These are phyloP conservation scores for Thamnidium elegans DNA, from an alignment of 192 early-diverging fungal species.

Conservation along the genomic window DNA sequence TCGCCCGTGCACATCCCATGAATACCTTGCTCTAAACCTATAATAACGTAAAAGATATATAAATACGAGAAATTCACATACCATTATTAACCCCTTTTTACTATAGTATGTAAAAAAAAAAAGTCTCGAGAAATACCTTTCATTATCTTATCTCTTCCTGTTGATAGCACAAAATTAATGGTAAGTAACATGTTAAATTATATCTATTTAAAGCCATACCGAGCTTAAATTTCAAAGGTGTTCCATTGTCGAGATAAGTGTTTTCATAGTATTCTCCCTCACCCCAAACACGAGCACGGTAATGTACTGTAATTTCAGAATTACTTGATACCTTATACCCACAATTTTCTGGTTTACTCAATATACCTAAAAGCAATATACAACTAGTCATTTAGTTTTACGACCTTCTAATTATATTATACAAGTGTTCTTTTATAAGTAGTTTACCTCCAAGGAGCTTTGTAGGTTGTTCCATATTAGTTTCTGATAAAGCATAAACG, in stretches of 20 bases:
- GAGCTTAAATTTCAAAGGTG: slow-evolving; percentile 6
- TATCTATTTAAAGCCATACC: background rate
- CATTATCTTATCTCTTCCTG: slow-evolving; percentile 20
- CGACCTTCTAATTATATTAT: no score
- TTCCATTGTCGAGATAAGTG: slow-evolving; percentile 10
- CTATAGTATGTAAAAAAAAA: no score
- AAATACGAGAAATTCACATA: no score
- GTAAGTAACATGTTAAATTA: background rate
- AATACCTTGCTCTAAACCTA: slow-evolving; percentile 28
- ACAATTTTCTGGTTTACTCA: slow-evolving; percentile 11
- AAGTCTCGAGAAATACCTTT: background rate
- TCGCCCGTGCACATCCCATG: slow-evolving; percentile 28
- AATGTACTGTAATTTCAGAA: slow-evolving; percentile 17
- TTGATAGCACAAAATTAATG: background rate
- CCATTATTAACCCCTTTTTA: no score
- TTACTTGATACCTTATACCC: background rate
- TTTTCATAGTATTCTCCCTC: slow-evolving; percentile 17
- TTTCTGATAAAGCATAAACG: background rate
- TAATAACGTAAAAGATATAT: background rate
- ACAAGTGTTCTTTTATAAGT: no score
- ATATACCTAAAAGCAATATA: background rate
- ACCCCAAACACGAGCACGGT: slow-evolving; percentile 20
- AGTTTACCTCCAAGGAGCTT: slow-evolving; percentile 20
- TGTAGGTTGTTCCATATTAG: slow-evolving; percentile 8
- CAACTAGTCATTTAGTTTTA: no score